phyloP scores from a whole-genome alignment of 768 basidiomycete genomes.

The Tricholoma matsutake region DNA sequence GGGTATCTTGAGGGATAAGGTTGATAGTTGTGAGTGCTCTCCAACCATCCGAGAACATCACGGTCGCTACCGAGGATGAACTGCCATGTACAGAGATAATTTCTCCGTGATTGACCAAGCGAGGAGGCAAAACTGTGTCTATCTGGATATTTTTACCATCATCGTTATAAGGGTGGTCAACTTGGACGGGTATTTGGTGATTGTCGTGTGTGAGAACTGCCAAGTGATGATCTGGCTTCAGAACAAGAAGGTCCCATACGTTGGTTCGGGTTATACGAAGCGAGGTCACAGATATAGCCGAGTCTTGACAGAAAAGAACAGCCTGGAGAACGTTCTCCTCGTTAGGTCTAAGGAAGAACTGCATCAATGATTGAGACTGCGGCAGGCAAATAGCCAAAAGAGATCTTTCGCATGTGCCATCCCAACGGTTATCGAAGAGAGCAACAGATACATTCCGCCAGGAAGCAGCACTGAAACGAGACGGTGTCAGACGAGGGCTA shows the following conservation, averaged over 20 bases:
- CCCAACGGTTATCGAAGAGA: conserved; percentile 64
- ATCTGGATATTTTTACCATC: conserved; percentile 21
- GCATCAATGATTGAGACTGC: conserved; percentile 36
- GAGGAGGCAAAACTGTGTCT: conserved; percentile 12
- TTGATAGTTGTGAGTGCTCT: conserved; percentile 48
- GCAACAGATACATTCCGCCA: conserved; percentile 53
- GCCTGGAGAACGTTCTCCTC: conserved; percentile 42
- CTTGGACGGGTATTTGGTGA: conserved; percentile 37
- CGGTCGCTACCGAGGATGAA: conserved; percentile 47
- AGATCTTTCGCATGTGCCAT: conserved; percentile 49
- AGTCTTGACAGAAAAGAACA: conserved; percentile 29
- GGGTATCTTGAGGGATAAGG: conserved; percentile 48
- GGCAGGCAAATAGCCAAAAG: conserved; percentile 58
- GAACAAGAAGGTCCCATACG: conserved; percentile 67
- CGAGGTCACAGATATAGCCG: conserved; percentile 52
- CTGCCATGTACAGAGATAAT: conserved; percentile 47
- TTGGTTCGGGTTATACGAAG: conserved; percentile 60
- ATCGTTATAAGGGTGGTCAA: conserved; percentile 18
- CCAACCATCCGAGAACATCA: conserved; percentile 52
- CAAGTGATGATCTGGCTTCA: conserved; percentile 54
- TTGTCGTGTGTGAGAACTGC: conserved; percentile 61
- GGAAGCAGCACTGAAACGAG: conserved; percentile 30
- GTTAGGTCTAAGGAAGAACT: conserved; percentile 47
- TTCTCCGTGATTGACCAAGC: conserved; percentile 24
- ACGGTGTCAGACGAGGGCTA: not conserved